phyloP scores from a whole-genome alignment of 2,329 filamentous ascomycete species.

The Ophiobolus disseminans region DNA sequence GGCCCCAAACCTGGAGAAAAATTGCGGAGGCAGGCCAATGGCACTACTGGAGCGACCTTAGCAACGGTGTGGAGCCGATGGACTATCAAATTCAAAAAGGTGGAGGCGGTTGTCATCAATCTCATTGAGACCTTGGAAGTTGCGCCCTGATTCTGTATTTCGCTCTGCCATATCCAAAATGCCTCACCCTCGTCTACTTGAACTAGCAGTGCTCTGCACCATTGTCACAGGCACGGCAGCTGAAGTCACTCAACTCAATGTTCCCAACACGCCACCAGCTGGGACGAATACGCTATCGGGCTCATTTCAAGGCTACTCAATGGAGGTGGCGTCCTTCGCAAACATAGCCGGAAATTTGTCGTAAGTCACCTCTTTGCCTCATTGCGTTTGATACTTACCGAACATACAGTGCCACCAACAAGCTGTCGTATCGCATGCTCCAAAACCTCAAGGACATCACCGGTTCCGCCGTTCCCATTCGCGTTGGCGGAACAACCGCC shows the following conservation, averaged over 20 bases:
- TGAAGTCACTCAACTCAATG: conserved; percentile 3
- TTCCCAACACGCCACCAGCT: conserved; percentile 13
- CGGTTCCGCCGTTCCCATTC: conserved; percentile 17
- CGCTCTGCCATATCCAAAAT: no score
- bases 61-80: no score
- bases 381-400: background rate
- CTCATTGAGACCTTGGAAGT: no score
- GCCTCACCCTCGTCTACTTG: no score
- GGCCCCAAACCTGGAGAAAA: no score
- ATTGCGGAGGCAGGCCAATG: no score
- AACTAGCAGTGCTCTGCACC: no score
- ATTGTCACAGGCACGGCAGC: no score
- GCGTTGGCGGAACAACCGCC: conserved; percentile 23
- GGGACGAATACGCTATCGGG: conserved; percentile 16
- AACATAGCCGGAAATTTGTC: conserved; percentile 19
- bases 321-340: conserved; percentile 23
- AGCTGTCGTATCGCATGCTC: conserved; percentile 24
- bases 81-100: no score
- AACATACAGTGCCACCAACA: conserved; percentile 15
- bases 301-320: conserved; percentile 22
- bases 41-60: no score
- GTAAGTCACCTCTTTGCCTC: conserved; percentile 2
- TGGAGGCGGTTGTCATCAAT: no score
- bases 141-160: no score
- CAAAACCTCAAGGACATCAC: conserved; percentile 24